Evolutionary conservation across 768 basidiomycete species (phyloP), one percentile per base, ranked within the genome.

Genomic region (Trametes cinnabarina): DNA sequence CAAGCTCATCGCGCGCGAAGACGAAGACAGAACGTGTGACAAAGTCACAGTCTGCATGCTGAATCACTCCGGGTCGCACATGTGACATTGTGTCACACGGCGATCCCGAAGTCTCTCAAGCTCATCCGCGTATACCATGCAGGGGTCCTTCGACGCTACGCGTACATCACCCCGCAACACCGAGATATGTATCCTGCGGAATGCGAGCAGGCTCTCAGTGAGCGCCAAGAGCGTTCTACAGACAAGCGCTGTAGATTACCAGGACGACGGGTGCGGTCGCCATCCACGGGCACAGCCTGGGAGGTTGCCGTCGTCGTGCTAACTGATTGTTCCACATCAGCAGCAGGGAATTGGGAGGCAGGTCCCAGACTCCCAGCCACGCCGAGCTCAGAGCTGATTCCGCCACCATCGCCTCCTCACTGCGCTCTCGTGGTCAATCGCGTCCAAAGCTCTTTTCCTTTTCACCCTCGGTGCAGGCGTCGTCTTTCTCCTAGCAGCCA

Each of bases 401-500:
- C 22, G 6, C 28, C 30, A 37, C 47, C 46, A 44, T 37, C 53
- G 32, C 35, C 12, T 32, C 30, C 30, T 7, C 7, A 32, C 30
- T 32, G 30, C 30, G 30, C 30, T 32, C 30, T 12, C 30, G 30
- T 32, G 30, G 30, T 12, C 39, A 40, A 25, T 43, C 7, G 30
- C 37, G 53, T 30, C 54, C 49, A 59, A 60, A 57, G 57, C 56
- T 61, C 58, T 44, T 60, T 60, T 60, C 47, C 43, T 40, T 58
- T 61, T 61, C 63, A 39, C 52, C 63, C 58, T 57, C 58, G 63
- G 68, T 66, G 68, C 68, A 63, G 68, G 73, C 68, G 70, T 70
- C 69, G 55, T 56, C 60, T 46, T 60, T 65, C 60, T 52, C 51
- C 49, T 55, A 60, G 77, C 81, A 76, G 75, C 75, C 26, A 76